Evolutionary conservation across 192 early-diverging fungal genomes (phyloP), one percentile per base, ranked within the genome.

Genomic region (Coemansia sp.): DNA sequence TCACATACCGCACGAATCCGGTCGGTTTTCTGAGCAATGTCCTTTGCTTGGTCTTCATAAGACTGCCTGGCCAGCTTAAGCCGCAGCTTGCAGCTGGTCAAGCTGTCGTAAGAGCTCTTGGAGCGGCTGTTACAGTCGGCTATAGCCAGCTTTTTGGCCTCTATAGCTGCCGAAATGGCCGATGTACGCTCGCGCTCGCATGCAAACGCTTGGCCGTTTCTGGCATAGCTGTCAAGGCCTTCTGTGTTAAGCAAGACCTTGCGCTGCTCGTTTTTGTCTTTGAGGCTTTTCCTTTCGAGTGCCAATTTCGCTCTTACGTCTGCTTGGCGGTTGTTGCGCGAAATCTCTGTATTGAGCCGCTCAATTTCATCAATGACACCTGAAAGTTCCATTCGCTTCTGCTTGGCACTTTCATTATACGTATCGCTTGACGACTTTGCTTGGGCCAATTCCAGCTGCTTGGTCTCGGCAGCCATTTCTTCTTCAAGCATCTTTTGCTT

Each of bases 301-400:
- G 72, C 62, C 39, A 93, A 61, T 41, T 78, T 73, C 7, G 89
- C 88, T 0, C 85, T 75, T 0, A 79, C 81, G 31, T 89, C 86
- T 0, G 76, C 79, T 50, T 86, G 83, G 61, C 62, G 59, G 62
- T 79, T 90, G 50, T 87, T 75, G 46, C 62, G 18, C 52, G 71
- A 37, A 5, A 89, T 84, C 71, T 91, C 87, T 0, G 82, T 53
- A 40, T 72, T 76, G 3, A 85, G 51, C 13, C 47, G 44, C 11
- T 44, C 58, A 13, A 82, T 52, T 20, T 69, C 50, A 1, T 67
- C 66, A n/a, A 86, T 86, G n/a, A 68, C 35, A 9, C 61, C 60
- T 13, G 56, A 55, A 7, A 86, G 45, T 58, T 84, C 63, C 16
- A 60, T 16, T 4, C 70, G 64, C 57, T 63, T 68, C 46, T 68